phyloP scores from a whole-genome alignment of 2,329 filamentous ascomycete genomes.

The Beauveria bassiana region DNA sequence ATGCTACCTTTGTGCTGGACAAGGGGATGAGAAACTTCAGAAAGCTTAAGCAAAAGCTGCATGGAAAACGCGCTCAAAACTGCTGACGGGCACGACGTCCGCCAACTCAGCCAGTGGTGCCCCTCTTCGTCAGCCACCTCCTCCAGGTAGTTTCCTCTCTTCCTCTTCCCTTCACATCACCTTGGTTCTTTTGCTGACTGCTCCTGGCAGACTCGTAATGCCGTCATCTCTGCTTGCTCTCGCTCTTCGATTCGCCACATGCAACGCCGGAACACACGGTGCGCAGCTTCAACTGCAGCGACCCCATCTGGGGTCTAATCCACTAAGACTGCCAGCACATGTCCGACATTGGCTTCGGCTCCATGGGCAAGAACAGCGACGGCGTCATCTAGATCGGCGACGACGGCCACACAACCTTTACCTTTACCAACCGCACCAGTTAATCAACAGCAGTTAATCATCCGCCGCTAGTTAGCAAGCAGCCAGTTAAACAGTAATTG shows the following conservation, averaged over 20 bases:
- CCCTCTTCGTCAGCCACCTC: too few species aligned
- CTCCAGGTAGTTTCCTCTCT: too few species aligned
- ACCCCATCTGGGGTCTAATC: slow-evolving; percentile 16
- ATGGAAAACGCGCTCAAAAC: slow-evolving; percentile 8
- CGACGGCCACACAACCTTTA: slow-evolving; percentile 22
- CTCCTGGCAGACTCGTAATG: too few species aligned
- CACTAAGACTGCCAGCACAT: slow-evolving; percentile 21
- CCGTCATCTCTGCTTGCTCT: too few species aligned
- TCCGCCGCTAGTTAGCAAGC: too few species aligned
- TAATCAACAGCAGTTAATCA: too few species aligned
- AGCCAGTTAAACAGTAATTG: too few species aligned
- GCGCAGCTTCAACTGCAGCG: slow-evolving; percentile 13
- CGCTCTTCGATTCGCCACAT: too few species aligned
- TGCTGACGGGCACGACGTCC: not conserved
- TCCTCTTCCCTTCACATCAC: too few species aligned
- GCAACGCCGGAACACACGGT: too few species aligned
- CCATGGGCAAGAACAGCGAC: slow-evolving; percentile 19
- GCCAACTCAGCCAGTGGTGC: too few species aligned
- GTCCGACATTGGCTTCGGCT: slow-evolving; percentile 20
- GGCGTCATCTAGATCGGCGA: not conserved
- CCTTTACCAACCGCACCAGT: slow-evolving; percentile 19
- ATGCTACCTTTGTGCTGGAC: slow-evolving; percentile 19
- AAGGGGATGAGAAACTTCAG: slow-evolving; percentile 10
- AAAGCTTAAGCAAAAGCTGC: slow-evolving; percentile 18
- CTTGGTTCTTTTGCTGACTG: too few species aligned